These are phyloP conservation scores for Friedmanniomyces endolithicus DNA, from an alignment of 495 filamentous ascomycete genomes.

Conservation along the genomic window DNA sequence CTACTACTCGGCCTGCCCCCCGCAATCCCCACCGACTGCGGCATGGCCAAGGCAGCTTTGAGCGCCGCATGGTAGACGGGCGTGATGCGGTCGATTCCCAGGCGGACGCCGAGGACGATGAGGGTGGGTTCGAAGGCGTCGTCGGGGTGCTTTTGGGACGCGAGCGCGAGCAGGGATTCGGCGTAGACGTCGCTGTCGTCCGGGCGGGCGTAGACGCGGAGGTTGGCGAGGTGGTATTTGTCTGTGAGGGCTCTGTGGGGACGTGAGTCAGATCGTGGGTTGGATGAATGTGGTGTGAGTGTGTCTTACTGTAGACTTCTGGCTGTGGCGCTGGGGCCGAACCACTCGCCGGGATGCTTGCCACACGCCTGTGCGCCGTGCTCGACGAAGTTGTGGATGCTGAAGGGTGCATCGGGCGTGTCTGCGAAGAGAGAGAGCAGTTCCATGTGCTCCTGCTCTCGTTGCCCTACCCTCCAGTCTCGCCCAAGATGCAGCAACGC, in stretches of 20 bases:
- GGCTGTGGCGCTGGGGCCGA: slow-evolving; percentile 96
- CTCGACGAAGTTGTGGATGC: slow-evolving; percentile 86
- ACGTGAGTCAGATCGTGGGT: neutral
- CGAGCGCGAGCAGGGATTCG: slow-evolving; percentile 66
- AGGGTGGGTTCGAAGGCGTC: slow-evolving; percentile 63
- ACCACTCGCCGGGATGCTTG: slow-evolving; percentile 96
- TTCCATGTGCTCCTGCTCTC: slow-evolving; percentile 48
- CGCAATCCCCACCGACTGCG: slow-evolving; percentile 88
- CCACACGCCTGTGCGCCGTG: slow-evolving; percentile 81
- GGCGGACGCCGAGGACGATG: slow-evolving; percentile 71
- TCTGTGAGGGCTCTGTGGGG: slow-evolving; percentile 55
- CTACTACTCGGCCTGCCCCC: slow-evolving; percentile 89
- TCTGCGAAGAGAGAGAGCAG: slow-evolving; percentile 84
- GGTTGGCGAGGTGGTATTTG: slow-evolving; percentile 39
- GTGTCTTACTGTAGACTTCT: slow-evolving; percentile 74
- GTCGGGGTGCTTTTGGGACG: slow-evolving; percentile 45
- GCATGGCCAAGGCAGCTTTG: slow-evolving; percentile 64
- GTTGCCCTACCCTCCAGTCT: slow-evolving; percentile 71
- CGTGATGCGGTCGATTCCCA: slow-evolving; percentile 89
- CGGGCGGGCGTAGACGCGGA: slow-evolving; percentile 79
- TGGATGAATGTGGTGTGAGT: neutral
- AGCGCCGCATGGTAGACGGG: slow-evolving; percentile 86
- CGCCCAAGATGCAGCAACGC: slow-evolving; percentile 59
- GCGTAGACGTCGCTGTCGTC: slow-evolving; percentile 88
- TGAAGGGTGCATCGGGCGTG: slow-evolving; percentile 73